These are phyloP conservation scores for Tagetes erecta DNA, from an alignment of 129 eudicot species.

Conservation along the genomic window DNA sequence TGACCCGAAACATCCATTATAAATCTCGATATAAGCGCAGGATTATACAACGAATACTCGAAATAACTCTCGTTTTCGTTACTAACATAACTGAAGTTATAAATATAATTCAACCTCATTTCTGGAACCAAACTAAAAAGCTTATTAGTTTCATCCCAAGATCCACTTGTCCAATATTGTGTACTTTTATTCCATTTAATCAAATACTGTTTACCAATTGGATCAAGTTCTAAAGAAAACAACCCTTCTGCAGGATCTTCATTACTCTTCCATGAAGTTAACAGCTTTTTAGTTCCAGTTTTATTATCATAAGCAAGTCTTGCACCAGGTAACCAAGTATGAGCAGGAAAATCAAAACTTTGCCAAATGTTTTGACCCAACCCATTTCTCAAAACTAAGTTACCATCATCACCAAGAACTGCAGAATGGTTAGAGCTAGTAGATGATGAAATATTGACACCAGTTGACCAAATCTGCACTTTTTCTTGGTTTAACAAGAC, in stretches of 20 bases:
- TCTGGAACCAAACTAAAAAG: constrained; percentile 54
- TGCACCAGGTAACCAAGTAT: constrained; percentile 57
- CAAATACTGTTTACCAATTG: constrained; percentile 34
- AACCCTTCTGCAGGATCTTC: constrained; percentile 56
- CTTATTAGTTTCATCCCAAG: constrained; percentile 41
- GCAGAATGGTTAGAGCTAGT: constrained; percentile 34
- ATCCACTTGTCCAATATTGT: constrained; percentile 50
- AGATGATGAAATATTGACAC: constrained; percentile 13
- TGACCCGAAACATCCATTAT: constrained; percentile 58
- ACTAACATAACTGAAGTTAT: constrained; percentile 45
- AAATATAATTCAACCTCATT: constrained; percentile 50
- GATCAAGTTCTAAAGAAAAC: constrained; percentile 47
- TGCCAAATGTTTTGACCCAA: constrained; percentile 41
- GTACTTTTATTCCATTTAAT: constrained; percentile 44
- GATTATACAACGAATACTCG: constrained; percentile 39
- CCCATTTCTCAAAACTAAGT: constrained; percentile 37
- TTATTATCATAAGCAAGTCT: constrained; percentile 39
- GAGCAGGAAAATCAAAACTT: constrained; percentile 51
- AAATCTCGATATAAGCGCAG: constrained; percentile 41
- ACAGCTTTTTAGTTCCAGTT: constrained; percentile 25
- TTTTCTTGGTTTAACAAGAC: constrained; percentile 42
- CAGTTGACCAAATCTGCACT: constrained; percentile 51
- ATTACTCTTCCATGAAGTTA: constrained; percentile 53
- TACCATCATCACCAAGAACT: constrained; percentile 49
- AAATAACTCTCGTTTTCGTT: constrained; percentile 59